Base-by-base conservation (phyloP, 2,329 filamentous ascomycete genomes). In the Aureobasidium pullulans region DNA sequence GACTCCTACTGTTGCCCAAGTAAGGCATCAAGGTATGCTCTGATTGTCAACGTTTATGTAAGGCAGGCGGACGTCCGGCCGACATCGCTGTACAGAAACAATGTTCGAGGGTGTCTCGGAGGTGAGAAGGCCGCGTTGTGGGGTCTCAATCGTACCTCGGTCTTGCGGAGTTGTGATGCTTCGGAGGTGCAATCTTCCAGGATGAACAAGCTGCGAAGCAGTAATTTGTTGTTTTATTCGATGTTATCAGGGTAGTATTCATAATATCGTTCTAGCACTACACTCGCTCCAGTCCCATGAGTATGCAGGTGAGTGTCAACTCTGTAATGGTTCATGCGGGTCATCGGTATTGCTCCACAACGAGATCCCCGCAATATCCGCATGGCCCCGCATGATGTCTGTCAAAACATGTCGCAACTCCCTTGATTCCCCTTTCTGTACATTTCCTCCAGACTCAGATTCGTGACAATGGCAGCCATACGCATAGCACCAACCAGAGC, bases 401-500 rank as follows among this genome's bases (percentile, higher is more conserved):
- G 53, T 39, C 53, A 47, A 57, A 47, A 57, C 53, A 57, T 57
- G 15, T 47, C 39, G 19, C 34, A 42, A 47, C 29, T n/a, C 42
- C 32, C 13, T 57, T 39, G 16, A 13, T 47, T 44, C 40, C 32
- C 36, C 32, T 47, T 47, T n/a, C 29, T 39, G 19, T 31, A 34
- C 31, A 28, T 37, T 19, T 13, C 31, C 15, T 57, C 15, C 9
- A 2, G 19, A 39, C 2, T n/a, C 19, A 37, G 1, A 37, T 19
- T 32, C 36, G 29, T 7, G 60, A 64, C 49, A 59, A 73, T 73
- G 71, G 68, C 72, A 54, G 67, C 69, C 44, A 67, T 76, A 39
- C 66, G 73, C 46, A 66, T 75, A 62, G 71, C 74, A 50, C 77
- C 77, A 31, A 74, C 77, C 3, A 72, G 75, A 59, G 78, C 78